These are phyloP conservation scores for Cenchrus purpureus DNA, from an alignment of 176 grass and related monocot species.

Conservation along the genomic window DNA sequence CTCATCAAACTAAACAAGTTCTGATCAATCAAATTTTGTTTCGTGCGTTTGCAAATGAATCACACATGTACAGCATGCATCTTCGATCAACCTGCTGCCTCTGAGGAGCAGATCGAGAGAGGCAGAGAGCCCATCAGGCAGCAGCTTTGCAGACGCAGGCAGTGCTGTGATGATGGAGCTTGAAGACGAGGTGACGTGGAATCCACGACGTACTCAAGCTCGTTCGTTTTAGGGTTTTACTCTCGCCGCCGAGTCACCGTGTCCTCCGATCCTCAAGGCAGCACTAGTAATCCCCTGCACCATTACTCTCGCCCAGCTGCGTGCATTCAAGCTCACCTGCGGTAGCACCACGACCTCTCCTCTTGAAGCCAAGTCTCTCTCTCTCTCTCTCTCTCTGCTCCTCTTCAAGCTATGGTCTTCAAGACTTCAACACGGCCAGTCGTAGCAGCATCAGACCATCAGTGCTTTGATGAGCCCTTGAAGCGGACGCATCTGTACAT, in stretches of 20 bases:
- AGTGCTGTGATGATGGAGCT: not conserved
- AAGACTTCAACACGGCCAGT: not conserved
- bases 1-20: no score
- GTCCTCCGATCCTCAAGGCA: not conserved
- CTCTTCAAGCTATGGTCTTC: not conserved
- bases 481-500: not conserved
- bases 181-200: slow-evolving; percentile 3
- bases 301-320: not conserved
- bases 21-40: no score
- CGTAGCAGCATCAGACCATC: not conserved
- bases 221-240: not conserved
- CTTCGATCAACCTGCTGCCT: no score
- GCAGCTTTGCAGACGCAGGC: not conserved
- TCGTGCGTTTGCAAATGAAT: no score
- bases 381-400: no score
- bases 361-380: no score
- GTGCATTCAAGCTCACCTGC: not conserved
- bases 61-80: no score
- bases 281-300: not conserved
- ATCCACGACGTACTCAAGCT: not conserved
- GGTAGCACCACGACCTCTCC: not conserved
- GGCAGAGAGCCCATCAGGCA: no score
- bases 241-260: no score
- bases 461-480: no score
- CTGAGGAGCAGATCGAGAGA: no score